These are phyloP conservation scores for Lichenothelia convexa DNA, from an alignment of 495 filamentous ascomycete species.

Conservation along the genomic window DNA sequence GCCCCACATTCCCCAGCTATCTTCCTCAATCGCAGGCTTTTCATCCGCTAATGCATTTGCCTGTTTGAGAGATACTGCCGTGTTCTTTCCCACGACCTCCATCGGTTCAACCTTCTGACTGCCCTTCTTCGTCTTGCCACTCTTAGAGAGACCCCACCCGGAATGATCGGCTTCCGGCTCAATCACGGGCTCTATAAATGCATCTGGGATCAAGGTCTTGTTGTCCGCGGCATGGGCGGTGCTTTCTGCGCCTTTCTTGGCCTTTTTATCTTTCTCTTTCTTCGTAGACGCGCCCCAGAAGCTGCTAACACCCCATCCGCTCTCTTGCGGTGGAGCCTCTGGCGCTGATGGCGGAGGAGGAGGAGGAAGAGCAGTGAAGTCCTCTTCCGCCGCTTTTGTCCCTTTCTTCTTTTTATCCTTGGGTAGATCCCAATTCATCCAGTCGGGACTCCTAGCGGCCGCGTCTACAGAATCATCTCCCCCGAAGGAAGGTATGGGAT, in stretches of 20 bases:
- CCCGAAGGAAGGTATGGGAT: too few relatives aligned
- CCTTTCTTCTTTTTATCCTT: constrained; percentile 10
- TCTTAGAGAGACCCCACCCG: constrained; percentile 14
- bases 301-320: constrained; percentile 1
- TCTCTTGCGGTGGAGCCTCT: constrained; percentile 6
- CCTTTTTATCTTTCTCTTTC: constrained; percentile 25
- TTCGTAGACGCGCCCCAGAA: constrained; percentile 15
- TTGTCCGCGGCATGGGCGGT: constrained; percentile 9
- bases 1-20: constrained; percentile 4
- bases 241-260: constrained; percentile 12
- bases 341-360: constrained; percentile 1
- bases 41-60: constrained; percentile 11
- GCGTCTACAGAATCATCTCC: background rate
- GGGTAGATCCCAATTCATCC: constrained; percentile 1
- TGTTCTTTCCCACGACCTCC: constrained; percentile 8
- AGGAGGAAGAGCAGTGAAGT: background rate
- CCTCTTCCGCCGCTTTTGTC: constrained; percentile 2
- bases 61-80: constrained; percentile 5
- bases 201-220: constrained; percentile 12
- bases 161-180: constrained; percentile 15
- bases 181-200: constrained; percentile 18
- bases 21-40: constrained; percentile 12
- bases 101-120: constrained; percentile 11
- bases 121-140: constrained; percentile 27
- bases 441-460: background rate